Conservation (phyloP, 2,329 filamentous ascomycete genomes). For the Chaetomium strumarium region DNA sequence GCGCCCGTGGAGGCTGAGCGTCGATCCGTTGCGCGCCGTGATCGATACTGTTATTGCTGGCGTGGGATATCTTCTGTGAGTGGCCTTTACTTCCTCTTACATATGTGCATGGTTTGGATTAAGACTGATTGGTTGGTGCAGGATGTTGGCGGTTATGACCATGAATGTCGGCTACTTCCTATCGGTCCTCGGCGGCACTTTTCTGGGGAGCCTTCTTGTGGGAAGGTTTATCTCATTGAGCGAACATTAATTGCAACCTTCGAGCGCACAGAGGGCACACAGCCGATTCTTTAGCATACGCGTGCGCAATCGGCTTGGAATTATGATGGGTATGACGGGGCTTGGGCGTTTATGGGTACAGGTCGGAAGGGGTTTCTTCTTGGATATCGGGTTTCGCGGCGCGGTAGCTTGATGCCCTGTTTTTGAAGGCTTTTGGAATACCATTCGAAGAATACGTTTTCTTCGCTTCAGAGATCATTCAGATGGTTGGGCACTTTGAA, state of each 20-base stretch:
- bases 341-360: not conserved
- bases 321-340: not conserved
- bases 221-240: conserved; percentile 57
- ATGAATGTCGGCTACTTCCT: conserved; percentile 76
- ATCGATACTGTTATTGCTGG: conserved; percentile 68
- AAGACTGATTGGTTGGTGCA: conserved; percentile 32
- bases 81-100: conserved; percentile 25
- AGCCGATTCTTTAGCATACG: too few relatives aligned
- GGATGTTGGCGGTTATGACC: conserved; percentile 88
- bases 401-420: not conserved
- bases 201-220: conserved; percentile 77
- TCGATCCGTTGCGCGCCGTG: conserved; percentile 67
- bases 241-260: conserved; percentile 39
- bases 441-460: not conserved
- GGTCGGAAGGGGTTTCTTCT: not conserved
- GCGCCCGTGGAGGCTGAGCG: conserved; percentile 73
- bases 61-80: conserved; percentile 81
- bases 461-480: not conserved
- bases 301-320: not conserved
- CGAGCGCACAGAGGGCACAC: not conserved
- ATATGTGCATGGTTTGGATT: not conserved
- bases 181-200: conserved; percentile 67
- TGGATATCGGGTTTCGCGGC: too few relatives aligned
- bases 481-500: not conserved
- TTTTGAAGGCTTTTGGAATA: not conserved